Base-by-base conservation (phyloP, 2,329 filamentous ascomycete genomes). In the Colletotrichum spaethianum region DNA sequence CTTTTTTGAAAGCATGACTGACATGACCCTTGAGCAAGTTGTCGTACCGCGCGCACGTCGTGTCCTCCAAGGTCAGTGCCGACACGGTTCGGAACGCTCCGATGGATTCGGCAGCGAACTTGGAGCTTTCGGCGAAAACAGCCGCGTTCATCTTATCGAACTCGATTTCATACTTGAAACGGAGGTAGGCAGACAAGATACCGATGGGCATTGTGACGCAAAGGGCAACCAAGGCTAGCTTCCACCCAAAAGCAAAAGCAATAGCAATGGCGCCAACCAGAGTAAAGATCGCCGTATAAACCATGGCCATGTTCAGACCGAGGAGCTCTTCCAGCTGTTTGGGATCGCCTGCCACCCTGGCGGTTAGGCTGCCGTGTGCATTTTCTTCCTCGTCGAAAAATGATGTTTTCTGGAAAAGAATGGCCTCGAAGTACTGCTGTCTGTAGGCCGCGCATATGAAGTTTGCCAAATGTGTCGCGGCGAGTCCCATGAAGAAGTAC, bases 181-280 rank as follows among this genome's bases (percentile, higher is more conserved):
- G 85, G 79, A 84, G 87, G 76, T 85, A 90, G 0, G 84, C 85
- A 0, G 86, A 83, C 6, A 79, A 66, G 4, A 90, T 74, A 55
- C 85, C 82, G 28, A 90, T 77, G 0, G 88, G 88, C 65, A 89
- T 80, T 7, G 88, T 87, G 11, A 93, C 89, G 75, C 90, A 92
- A 11, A 91, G 83, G 0, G 89, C 87, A 0, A 95, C 91, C 0
- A 94, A 82, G 0, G 91, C 90, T 11, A 96, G 85, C 79, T 94
- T 95, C 93, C 93, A 95, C 1, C 92, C 92, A 78, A 92, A 94
- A 4, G 87, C 84, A 76, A 94, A 94, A 1, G 92, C 87, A 63
- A 95, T 92, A 53, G 87, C 83, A 18, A 94, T 81, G 9, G 89
- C 90, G 0, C 92, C 93, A 11, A 90, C 76, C 3, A 95, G 81